Conservation (phyloP, 441 rosid species). For the Dalechampia spathulata region DNA sequence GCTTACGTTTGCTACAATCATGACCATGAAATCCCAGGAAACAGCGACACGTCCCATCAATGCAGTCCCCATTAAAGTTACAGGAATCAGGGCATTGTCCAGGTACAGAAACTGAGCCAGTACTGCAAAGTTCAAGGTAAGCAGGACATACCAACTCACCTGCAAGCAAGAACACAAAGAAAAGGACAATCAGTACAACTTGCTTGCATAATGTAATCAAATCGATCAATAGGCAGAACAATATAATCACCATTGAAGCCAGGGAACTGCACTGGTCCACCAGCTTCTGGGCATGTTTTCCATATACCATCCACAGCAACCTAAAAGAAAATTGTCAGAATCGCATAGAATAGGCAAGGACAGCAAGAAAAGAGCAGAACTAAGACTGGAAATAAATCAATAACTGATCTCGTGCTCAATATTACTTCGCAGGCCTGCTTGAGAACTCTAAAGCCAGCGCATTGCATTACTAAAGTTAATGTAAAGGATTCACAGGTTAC, state of each 20-base stretch:
- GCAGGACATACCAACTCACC: conserved; percentile 93
- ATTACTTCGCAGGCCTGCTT: too few species aligned
- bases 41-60: conserved; percentile 79
- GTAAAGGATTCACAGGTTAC: too few species aligned
- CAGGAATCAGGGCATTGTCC: conserved; percentile 85
- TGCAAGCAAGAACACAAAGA: conserved; percentile 23
- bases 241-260: conserved; percentile 72
- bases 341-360: background rate
- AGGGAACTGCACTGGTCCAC: conserved; percentile 84
- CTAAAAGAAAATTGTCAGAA: conserved; percentile 31
- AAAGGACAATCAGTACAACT: conserved; percentile 11
- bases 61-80: conserved; percentile 83
- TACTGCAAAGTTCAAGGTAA: conserved; percentile 80
- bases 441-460: too few species aligned
- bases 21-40: conserved; percentile 87
- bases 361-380: background rate
- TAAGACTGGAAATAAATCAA: background rate
- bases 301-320: conserved; percentile 97
- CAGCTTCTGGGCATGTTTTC: conserved; percentile 80
- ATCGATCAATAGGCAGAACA: conserved; percentile 7
- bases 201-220: background rate
- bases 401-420: too few species aligned
- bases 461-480: too few species aligned
- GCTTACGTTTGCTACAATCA: conserved; percentile 87
- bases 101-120: conserved; percentile 35